Base-by-base conservation (phyloP, 2,329 filamentous ascomycete species). In the Colletotrichum shisoi region DNA sequence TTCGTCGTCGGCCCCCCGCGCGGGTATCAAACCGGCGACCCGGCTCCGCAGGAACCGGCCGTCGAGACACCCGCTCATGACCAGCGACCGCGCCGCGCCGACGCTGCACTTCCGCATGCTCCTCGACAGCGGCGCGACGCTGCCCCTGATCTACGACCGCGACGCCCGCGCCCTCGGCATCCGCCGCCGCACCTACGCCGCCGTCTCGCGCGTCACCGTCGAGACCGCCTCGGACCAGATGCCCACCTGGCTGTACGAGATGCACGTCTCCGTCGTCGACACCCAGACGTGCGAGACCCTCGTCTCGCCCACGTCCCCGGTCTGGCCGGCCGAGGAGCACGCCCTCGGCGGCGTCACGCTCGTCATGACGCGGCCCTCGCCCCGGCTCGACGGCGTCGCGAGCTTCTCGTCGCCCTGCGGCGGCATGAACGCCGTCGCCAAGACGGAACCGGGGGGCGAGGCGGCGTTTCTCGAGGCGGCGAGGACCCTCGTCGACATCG, bases 71-170 rank as follows among this genome's bases (percentile, higher is more conserved):
- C 53, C 48, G 11, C 24, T 44, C 34, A 21, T 68, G 66, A 61
- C 52, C 31, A 9, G 53, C 27, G 67, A 72, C 62, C 51, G 57
- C 11, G 27, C 71, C 15, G 73, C 72, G 3, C 75, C 77, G 2
- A 70, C 70, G 44, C 57, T 79, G 21, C 71, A 72, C 51, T 78
- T 78, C 66, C 70, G 73, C 39, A 76, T 75, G 19, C 69, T 83
- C 49, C 72, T 83, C 45, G 81, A 84, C 70, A 77, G 75, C 44
- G 82, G 81, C 53, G 78, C 81, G 6, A 82, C 79, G 0, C 75
- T 78, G 39, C 80, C 82, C 1, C 71, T 75, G 39, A 73, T 83
- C 39, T 73, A 73, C 58, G 52, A 69, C 11, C 53, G 70, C 17
- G 81, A 83, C 70, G 71, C 82, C 4, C 40, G 62, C 11, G 57